Evolutionary conservation across 352 stramenopile genomes (phyloP).

Genomic region (Phytophthora nicotianae): DNA sequence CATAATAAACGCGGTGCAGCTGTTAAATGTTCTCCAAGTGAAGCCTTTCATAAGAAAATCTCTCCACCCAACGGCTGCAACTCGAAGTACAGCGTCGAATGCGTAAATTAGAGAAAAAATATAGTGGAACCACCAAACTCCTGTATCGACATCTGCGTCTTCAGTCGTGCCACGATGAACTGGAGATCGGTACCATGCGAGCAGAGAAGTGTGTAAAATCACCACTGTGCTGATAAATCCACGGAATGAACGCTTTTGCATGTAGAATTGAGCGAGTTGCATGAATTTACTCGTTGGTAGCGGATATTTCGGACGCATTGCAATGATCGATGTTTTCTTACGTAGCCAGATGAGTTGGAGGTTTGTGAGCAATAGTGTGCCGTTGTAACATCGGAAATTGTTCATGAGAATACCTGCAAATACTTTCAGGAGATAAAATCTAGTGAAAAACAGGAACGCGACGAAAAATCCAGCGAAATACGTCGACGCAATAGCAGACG

Average conservation of each 20-base stretch:
- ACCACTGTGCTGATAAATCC: constrained; percentile 67
- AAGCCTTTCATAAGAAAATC: constrained; percentile 88
- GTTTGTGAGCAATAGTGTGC: constrained; percentile 76
- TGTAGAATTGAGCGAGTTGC: constrained; percentile 61
- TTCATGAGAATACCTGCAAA: constrained; percentile 89
- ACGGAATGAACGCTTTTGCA: constrained; percentile 70
- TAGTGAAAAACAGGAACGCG: constrained; percentile 77
- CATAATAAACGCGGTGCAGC: constrained; percentile 78
- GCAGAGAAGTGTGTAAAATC: constrained; percentile 69
- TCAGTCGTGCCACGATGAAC: constrained; percentile 43
- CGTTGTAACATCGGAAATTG: constrained; percentile 87
- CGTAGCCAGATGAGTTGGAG: constrained; percentile 83
- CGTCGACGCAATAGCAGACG: constrained; percentile 70
- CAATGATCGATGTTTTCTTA: constrained; percentile 65
- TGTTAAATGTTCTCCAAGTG: constrained; percentile 80
- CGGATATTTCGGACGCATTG: constrained; percentile 77
- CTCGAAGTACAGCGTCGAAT: constrained; percentile 65
- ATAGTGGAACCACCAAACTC: constrained; percentile 83
- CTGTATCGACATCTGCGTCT: constrained; percentile 32
- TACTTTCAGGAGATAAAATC: constrained; percentile 79
- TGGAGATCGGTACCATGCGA: constrained; percentile 76
- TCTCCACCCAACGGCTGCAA: constrained; percentile 76
- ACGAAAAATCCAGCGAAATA: constrained; percentile 88
- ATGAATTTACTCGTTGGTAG: constrained; percentile 64
- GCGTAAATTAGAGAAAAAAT: constrained; percentile 82